Base-by-base conservation (phyloP, 768 basidiomycete species). In the Podaxis sp. region DNA sequence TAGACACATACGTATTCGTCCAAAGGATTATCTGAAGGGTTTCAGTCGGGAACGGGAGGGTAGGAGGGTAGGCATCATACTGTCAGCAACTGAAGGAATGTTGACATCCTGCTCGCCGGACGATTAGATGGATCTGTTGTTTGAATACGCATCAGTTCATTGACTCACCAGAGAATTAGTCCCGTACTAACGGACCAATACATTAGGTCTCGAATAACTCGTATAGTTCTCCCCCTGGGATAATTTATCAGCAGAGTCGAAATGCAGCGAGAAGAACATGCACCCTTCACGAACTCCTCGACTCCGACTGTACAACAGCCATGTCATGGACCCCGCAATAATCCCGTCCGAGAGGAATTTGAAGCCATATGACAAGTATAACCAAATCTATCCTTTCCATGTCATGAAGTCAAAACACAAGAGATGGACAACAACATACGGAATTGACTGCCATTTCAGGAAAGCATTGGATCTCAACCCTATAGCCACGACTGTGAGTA, bases 331-430 rank as follows among this genome's bases (percentile, higher is more conserved):
- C n/a, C 17, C 41, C 6, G 57, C 57, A 46, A 58, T 58, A 5
- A 58, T 46, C 25, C 57, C 57, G 19, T 58, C 57, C 29, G 57
- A 58, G 27, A 58, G 41, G 17, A 58, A 33, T 29, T 58, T 58
- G 43, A 49, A 29, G 47, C 17, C 25, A 22, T 58, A 58, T 12
- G 57, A 24, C 15, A 33, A 41, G 8, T 29, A 5, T 29, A 58
- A 7, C 57, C 57, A 58, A 33, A 47, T 36, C 57, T 58, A 41
- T 41, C 17, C 17, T 4, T 43, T 43, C 2, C 13, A n/a, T 17
- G 41, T 13, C 17, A n/a, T 15, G 17, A 43, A 15, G 17, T 6
- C 41, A 15, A n/a, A 43, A n/a, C 41, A 3, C 41, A 43, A 15
- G 13, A 15, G 6, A 13, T 15, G n/a, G 43, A 33, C 33, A 2